Conservation (phyloP, 768 basidiomycete genomes). For the Agaricus blazei region DNA sequence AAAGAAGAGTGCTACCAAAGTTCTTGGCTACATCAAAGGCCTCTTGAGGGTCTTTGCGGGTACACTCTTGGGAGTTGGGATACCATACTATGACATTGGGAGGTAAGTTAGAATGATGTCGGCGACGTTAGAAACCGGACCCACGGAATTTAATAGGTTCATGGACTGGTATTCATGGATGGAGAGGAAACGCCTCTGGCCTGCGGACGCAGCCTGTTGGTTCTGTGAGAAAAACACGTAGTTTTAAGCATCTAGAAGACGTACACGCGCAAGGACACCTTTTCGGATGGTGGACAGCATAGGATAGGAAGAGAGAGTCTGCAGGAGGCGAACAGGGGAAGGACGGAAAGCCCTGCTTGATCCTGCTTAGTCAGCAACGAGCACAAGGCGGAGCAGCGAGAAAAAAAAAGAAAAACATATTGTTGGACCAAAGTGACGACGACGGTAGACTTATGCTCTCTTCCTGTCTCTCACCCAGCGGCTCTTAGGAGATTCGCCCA, state of each 20-base stretch:
- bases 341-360: background rate
- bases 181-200: slow-evolving; percentile 88
- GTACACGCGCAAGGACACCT: slow-evolving; percentile 60
- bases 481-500: slow-evolving; percentile 22
- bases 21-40: slow-evolving; percentile 84
- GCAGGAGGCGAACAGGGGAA: background rate
- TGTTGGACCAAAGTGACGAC: slow-evolving; percentile 64
- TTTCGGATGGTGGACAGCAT: slow-evolving; percentile 71
- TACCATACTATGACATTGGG: slow-evolving; percentile 68
- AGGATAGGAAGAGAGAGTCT: slow-evolving; percentile 21
- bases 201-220: slow-evolving; percentile 57
- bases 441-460: slow-evolving; percentile 54
- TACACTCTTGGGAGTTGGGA: slow-evolving; percentile 90
- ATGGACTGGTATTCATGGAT: slow-evolving; percentile 99
- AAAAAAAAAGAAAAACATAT: slow-evolving; percentile 9
- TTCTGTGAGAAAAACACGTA: no score
- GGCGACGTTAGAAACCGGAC: slow-evolving; percentile 12
- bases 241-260: slow-evolving; percentile 14
- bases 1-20: slow-evolving; percentile 55
- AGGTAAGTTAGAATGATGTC: slow-evolving; percentile 1
- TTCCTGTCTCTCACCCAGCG: slow-evolving; percentile 72
- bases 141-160: slow-evolving; percentile 87
- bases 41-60: slow-evolving; percentile 84
- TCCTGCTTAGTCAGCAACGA: slow-evolving; percentile 41
- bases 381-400: slow-evolving; percentile 8